Evolutionary conservation across 2,329 filamentous ascomycete species (phyloP).

Genomic region (Botryotinia convoluta): DNA sequence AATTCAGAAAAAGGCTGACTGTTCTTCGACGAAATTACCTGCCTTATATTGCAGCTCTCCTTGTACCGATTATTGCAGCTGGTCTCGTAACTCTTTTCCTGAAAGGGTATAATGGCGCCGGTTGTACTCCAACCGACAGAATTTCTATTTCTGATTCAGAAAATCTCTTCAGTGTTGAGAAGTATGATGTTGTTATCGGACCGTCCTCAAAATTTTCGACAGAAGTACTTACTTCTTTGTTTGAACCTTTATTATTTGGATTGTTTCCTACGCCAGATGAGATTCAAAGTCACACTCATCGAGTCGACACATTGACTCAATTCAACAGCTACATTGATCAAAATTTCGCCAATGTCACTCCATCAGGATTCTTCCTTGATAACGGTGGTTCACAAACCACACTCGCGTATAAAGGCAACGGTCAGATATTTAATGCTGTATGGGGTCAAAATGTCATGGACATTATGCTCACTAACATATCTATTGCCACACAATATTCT

Average conservation of each 20-base stretch:
- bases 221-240: conserved; percentile 27
- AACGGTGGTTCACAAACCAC: conserved; percentile 58
- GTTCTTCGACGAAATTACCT: conserved; percentile 77
- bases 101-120: conserved; percentile 49
- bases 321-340: conserved; percentile 65
- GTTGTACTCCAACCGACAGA: conserved; percentile 52
- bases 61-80: conserved; percentile 77
- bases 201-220: conserved; percentile 45
- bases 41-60: conserved; percentile 69
- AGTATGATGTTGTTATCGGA: conserved; percentile 42
- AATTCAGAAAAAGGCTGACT: conserved; percentile 75
- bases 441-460: conserved; percentile 64
- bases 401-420: conserved; percentile 69
- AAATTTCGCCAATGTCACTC: conserved; percentile 66
- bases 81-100: conserved; percentile 78
- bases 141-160: conserved; percentile 42
- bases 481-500: conserved; percentile 70
- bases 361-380: conserved; percentile 77
- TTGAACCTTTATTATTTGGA: conserved; percentile 29
- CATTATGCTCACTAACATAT: conserved; percentile 62
- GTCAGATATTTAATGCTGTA: conserved; percentile 54
- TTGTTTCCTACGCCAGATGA: conserved; percentile 25
- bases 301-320: conserved; percentile 60
- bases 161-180: conserved; percentile 26
- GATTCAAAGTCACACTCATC: conserved; percentile 27